Evolutionary conservation across 441 rosid species (phyloP), one percentile per base, ranked within the genome.

Genomic region (Croton setiger): DNA sequence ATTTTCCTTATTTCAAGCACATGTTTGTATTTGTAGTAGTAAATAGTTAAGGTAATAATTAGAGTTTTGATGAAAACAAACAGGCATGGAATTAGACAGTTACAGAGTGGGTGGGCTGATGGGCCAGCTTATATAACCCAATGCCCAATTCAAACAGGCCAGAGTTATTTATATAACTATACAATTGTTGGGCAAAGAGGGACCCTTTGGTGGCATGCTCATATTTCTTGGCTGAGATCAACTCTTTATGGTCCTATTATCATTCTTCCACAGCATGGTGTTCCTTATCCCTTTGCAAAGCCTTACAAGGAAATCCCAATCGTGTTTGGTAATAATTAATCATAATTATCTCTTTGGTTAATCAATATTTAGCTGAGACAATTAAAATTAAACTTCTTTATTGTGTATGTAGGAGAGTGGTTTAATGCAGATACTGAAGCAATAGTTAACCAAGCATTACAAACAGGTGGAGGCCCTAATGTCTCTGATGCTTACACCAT

Each of bases 401-500:
- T 4, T 39, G 7, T 9, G 7, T 5, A 47, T 68, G 68, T 76
- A 88, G 93, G 93, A n/a, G 90, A 92, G 75, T 92, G 96, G 98
- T 90, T 84, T 66, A 88, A 83, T 79, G 78, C 83, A n/a, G 98
- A 87, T 72, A 75, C 91, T 57, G 89, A 83, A 74, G 91, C 91
- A 43, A 68, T 92, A 11, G 5, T 87, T 14, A 82, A 72, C 14
- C 92, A 88, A 63, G 80, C 94, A 43, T 79, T 88, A n/a, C 84
- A 76, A 72, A 85, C 93, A 0, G 95, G 93, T 55, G 86, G n/a
- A 23, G 94, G 88, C n/a, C 91, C 96, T 36, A 92, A 89, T 80
- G 86, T 83, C 0, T 88, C 93, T 17, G 91, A 92, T 51, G 94
- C 95, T 36, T 85, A 85, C 73, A 87, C 89, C 5, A 74, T 92